Evolutionary conservation across 495 filamentous ascomycete species (phyloP), one percentile per base, ranked within the genome.

Genomic region (Podospora conica): DNA sequence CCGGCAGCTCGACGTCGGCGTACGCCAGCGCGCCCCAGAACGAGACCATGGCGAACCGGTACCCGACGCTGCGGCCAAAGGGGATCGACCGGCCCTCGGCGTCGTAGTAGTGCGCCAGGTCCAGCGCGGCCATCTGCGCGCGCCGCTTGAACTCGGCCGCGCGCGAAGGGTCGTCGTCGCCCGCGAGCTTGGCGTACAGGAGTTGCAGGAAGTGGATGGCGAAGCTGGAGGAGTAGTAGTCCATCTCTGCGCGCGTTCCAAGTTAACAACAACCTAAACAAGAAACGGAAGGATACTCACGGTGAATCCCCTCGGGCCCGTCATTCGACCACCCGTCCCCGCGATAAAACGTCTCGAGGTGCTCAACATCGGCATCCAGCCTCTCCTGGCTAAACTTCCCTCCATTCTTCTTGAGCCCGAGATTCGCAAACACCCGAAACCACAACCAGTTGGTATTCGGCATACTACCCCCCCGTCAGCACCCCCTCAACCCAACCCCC

Each of bases 341-440:
- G 7, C 90, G 83, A 72, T 92, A 91, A 75, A 92, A 93, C 4
- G 88, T 90, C 70, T 92, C 86, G 12, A 93, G 77, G 65, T 92
- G 90, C 66, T 89, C 82, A 68, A 93, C 87, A 75, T 92, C 90
- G 20, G 84, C 83, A 67, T 90, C 85, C 53, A 92, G 81, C 29
- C 87, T 82, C 65, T 84, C 80, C 61, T 87, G 83, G 1, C 86
- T 87, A 74, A 86, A 90, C 25, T 81, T 81, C 4, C 86, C 89
- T 5, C 87, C 87, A 48, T 91, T 88, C 66, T 84, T 87, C 65
- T 87, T 86, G 31, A 93, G 75, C 0, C 90, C 90, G 1, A 93
- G 82, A 71, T 93, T 93, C 15, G 90, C 90, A 71, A 92, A 93
- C 12, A 93, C 88, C 20, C 90, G 86, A 70, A 93, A 92, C 90